phyloP scores from a whole-genome alignment of 2,329 filamentous ascomycete genomes.

The Phaeomoniella chlamydospora region DNA sequence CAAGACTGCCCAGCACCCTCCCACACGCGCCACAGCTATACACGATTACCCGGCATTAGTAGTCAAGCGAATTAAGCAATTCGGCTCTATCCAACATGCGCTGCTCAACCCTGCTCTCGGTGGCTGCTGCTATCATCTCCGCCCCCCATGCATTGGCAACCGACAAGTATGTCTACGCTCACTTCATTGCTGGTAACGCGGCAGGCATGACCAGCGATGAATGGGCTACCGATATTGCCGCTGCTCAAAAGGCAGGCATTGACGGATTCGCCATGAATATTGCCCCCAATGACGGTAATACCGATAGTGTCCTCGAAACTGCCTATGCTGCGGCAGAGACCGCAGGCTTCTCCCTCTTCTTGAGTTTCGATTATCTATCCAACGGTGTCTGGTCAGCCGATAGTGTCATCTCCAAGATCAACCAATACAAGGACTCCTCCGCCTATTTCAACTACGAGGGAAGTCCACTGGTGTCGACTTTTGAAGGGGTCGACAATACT shows the following conservation, averaged over 20 bases:
- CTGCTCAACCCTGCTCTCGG: conserved; percentile 7
- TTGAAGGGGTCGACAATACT: conserved; percentile 27
- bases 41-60: no score
- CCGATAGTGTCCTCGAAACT: conserved; percentile 13
- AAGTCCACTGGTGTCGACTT: conserved; percentile 24
- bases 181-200: conserved; percentile 14
- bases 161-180: conserved; percentile 17
- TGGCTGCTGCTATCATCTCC: conserved; percentile 4
- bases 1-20: no score
- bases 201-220: conserved; percentile 6
- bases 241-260: conserved; percentile 8
- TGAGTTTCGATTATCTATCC: conserved; percentile 22
- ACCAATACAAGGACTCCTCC: conserved; percentile 12
- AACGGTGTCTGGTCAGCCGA: conserved; percentile 16
- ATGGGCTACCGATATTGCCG: conserved; percentile 8
- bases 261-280: conserved; percentile 15
- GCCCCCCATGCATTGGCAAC: conserved; percentile 6
- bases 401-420: conserved; percentile 13
- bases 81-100: conserved; percentile 5
- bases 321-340: conserved; percentile 16
- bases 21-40: no score
- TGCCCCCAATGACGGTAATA: conserved; percentile 16
- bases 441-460: conserved; percentile 16
- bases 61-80: no score
- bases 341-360: conserved; percentile 18